Percentiles rank a stretch among this genome's conserved stretches.
phyloP scores from a whole-genome alignment of 2,329 filamentous ascomycete species.

The Tolypocladium pustulatum region DNA sequence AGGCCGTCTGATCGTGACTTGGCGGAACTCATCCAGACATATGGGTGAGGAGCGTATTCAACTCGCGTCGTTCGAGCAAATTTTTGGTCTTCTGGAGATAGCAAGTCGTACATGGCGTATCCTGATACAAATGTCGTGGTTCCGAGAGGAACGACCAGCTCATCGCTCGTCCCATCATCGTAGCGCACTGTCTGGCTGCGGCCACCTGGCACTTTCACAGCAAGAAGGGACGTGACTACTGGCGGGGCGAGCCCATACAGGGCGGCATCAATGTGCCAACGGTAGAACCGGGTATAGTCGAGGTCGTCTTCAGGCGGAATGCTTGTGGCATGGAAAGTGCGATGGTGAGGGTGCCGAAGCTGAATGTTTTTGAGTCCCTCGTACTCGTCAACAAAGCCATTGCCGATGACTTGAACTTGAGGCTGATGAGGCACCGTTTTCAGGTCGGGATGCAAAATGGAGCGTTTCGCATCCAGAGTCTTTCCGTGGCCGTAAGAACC shows the following conservation, averaged over 20 bases:
- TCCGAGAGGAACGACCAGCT: neutral
- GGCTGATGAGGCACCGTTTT: conserved; percentile 74
- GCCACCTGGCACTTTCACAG: neutral
- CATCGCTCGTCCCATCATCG: neutral
- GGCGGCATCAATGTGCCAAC: neutral
- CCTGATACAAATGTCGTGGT: neutral
- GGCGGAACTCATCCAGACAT: neutral
- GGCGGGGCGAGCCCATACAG: neutral
- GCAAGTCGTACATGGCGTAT: neutral
- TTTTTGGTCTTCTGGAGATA: neutral
- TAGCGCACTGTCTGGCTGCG: neutral
- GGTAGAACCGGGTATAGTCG: neutral
- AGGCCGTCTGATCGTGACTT: neutral
- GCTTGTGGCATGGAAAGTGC: neutral
- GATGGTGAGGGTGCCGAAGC: neutral
- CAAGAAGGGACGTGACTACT: neutral
- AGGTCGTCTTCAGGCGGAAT: neutral
- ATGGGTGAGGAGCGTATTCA: neutral
- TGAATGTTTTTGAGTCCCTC: neutral
- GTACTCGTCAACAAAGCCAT: neutral
- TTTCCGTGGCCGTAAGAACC: conserved; percentile 66
- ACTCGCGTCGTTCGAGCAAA: neutral
- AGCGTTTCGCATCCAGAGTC: conserved; percentile 53
- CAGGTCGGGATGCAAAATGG: conserved; percentile 65
- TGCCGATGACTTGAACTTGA: conserved; percentile 27